phyloP scores from a whole-genome alignment of 345 rosid genomes.

The Brassica rapa region DNA sequence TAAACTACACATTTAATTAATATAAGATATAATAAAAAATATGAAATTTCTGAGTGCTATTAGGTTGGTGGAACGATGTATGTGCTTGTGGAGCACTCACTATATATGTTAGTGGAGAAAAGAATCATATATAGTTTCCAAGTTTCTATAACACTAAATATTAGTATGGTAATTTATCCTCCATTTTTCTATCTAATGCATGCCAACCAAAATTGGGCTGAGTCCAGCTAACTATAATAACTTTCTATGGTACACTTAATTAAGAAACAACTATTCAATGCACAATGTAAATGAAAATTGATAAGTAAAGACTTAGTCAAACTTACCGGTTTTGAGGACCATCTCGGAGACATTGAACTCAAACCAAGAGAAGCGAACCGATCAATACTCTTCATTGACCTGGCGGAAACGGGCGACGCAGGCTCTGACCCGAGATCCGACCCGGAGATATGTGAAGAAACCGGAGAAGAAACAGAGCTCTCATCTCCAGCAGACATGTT shows the following conservation, averaged over 20 bases:
- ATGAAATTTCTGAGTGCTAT: slow-evolving; percentile 13
- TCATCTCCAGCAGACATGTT: slow-evolving; percentile 49
- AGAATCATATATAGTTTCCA: slow-evolving; percentile 1
- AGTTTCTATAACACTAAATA: not conserved
- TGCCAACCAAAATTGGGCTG: slow-evolving; percentile 18
- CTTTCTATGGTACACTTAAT: not conserved
- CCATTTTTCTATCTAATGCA: not conserved
- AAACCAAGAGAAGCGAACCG: slow-evolving; percentile 49
- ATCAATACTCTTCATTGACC: slow-evolving; percentile 39
- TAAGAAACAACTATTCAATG: slow-evolving; percentile 20
- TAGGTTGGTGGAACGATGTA: slow-evolving; percentile 31
- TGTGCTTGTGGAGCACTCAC: slow-evolving; percentile 32
- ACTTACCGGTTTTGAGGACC: slow-evolving; percentile 53
- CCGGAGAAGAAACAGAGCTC: slow-evolving; percentile 62
- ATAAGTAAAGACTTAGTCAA: slow-evolving; percentile 27
- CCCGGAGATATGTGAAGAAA: slow-evolving; percentile 43
- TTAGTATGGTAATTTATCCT: slow-evolving; percentile 3
- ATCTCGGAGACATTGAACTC: slow-evolving; percentile 43
- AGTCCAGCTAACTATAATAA: slow-evolving; percentile 10
- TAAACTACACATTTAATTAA: not conserved
- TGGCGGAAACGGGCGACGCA: slow-evolving; percentile 46
- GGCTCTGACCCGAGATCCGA: slow-evolving; percentile 34
- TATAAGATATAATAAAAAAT: not conserved
- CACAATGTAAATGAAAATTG: slow-evolving; percentile 12
- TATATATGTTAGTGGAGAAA: slow-evolving; percentile 31